Evolutionary conservation across 2,329 filamentous ascomycete genomes (phyloP).

Genomic region (Penicillium sp.): DNA sequence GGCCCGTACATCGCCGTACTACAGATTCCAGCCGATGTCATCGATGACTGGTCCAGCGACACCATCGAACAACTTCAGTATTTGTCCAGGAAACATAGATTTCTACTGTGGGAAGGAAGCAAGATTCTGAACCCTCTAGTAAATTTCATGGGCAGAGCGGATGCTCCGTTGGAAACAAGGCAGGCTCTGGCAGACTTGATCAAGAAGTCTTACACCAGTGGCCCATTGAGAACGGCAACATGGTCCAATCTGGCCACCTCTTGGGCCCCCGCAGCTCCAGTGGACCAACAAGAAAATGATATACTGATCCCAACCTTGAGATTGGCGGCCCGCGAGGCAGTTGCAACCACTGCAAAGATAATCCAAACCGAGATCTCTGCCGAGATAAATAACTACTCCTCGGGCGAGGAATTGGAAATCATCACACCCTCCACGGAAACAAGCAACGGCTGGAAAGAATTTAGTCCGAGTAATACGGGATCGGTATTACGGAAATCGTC

Average conservation of each 20-base stretch:
- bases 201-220: constrained; percentile 35
- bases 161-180: constrained; percentile 22
- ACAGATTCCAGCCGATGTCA: constrained; percentile 55
- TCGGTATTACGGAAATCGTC: constrained; percentile 30
- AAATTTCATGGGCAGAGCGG: constrained; percentile 25
- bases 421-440: constrained; percentile 4
- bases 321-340: constrained; percentile 35
- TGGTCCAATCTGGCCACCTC: constrained; percentile 35
- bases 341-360: constrained; percentile 32
- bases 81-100: constrained; percentile 31
- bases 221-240: constrained; percentile 30
- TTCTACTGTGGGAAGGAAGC: constrained; percentile 37
- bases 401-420: constrained; percentile 9
- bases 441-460: constrained; percentile 19
- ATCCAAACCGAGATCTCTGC: constrained; percentile 37
- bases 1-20: constrained; percentile 54
- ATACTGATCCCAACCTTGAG: constrained; percentile 37
- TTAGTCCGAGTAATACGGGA: constrained; percentile 21
- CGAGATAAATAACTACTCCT: constrained; percentile 15
- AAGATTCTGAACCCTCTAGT: constrained; percentile 32
- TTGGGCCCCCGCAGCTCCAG: constrained; percentile 31
- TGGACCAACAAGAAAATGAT: constrained; percentile 33
- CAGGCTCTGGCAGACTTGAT: constrained; percentile 29
- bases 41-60: constrained; percentile 52
- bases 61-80: constrained; percentile 39